These are phyloP conservation scores for Drosera spatulata DNA, from an alignment of 179 eudicot genomes.

Conservation along the genomic window DNA sequence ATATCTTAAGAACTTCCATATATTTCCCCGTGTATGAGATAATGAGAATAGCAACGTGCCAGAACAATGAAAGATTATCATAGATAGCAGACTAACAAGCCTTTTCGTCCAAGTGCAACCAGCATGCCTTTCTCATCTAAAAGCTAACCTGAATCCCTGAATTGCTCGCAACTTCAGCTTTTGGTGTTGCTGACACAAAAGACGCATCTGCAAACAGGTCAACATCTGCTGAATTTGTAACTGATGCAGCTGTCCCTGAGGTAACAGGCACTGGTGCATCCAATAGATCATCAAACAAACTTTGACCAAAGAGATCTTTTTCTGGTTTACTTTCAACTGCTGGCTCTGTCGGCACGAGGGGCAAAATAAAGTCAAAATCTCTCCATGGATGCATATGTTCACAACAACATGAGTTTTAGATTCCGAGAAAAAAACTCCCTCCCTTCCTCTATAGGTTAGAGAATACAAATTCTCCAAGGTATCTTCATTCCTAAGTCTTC, in stretches of 20 bases:
- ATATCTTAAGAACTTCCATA: background rate
- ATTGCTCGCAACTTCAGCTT: slow-evolving; percentile 26
- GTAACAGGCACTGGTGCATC: slow-evolving; percentile 57
- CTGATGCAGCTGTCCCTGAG: slow-evolving; percentile 21
- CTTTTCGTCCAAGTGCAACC: no score
- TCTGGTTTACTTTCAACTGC: slow-evolving; percentile 43
- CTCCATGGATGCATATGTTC: no score
- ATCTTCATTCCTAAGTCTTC: no score
- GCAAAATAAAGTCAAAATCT: background rate
- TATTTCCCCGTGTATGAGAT: no score
- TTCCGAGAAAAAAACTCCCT: no score
- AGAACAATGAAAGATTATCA: no score
- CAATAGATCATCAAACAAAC: slow-evolving; percentile 68
- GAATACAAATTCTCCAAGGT: no score
- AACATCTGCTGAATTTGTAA: slow-evolving; percentile 45
- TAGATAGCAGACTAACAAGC: no score
- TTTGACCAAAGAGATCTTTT: slow-evolving; percentile 79
- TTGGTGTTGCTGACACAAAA: slow-evolving; percentile 75
- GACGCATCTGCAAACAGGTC: slow-evolving; percentile 94
- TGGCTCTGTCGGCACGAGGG: slow-evolving; percentile 37
- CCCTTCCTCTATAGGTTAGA: no score
- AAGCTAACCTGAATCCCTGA: slow-evolving; percentile 39
- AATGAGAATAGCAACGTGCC: no score
- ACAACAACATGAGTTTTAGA: no score
- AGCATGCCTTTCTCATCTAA: background rate